Evolutionary conservation across 345 rosid genomes (phyloP).

Genomic region (Eucalyptus sp.): DNA sequence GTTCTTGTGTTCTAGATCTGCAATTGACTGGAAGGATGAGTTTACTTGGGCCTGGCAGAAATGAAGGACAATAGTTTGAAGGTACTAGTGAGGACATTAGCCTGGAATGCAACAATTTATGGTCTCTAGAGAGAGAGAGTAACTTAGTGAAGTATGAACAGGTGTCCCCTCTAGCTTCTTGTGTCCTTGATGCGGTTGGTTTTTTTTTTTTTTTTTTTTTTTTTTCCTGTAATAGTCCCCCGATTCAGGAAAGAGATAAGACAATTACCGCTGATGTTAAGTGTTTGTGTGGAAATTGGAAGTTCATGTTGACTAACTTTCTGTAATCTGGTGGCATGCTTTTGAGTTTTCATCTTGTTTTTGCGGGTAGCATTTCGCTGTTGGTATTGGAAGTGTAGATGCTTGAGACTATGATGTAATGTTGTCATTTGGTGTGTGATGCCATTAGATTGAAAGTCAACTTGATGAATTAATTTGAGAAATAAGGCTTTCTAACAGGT

Average conservation of each 20-base stretch:
- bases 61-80: no score
- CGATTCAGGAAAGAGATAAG: not conserved
- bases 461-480: not conserved
- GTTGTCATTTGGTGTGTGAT: not conserved
- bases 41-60: not conserved
- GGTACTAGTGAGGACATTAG: not conserved
- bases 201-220: not conserved
- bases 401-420: not conserved
- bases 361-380: not conserved
- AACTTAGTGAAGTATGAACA: not conserved
- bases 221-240: fast-evolving
- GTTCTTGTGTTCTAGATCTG: not conserved
- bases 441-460: not conserved
- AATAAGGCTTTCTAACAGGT: not conserved
- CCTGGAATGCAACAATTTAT: not conserved
- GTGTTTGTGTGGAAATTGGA: not conserved
- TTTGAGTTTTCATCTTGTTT: not conserved
- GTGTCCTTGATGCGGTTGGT: not conserved
- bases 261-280: not conserved
- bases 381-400: not conserved
- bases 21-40: not conserved
- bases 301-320: not conserved
- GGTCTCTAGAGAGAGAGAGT: not conserved
- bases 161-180: not conserved
- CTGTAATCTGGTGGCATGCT: not conserved